phyloP scores from a whole-genome alignment of 345 rosid species.

The Aurinia saxatilis region DNA sequence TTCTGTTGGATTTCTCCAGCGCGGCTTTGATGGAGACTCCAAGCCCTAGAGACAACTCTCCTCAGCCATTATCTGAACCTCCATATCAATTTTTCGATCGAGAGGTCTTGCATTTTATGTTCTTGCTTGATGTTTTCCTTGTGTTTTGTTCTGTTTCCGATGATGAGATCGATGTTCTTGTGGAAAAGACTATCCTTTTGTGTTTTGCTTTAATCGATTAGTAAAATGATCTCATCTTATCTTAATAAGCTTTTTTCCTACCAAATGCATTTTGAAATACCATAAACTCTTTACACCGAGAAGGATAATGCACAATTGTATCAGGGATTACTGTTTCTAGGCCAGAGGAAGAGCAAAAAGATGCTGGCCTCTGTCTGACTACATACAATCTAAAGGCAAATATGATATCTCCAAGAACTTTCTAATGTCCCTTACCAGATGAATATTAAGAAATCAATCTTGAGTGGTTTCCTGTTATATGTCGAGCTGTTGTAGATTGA shows the following conservation, averaged over 20 bases:
- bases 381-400: background rate
- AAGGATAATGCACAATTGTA: background rate
- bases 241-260: background rate
- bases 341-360: constrained; percentile 1
- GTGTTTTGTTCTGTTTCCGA: background rate
- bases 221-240: background rate
- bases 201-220: background rate
- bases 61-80: background rate
- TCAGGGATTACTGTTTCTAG: background rate
- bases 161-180: background rate
- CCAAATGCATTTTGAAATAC: background rate
- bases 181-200: background rate
- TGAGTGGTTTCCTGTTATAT: constrained; percentile 30
- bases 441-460: background rate
- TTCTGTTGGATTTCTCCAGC: constrained; percentile 31
- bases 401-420: background rate
- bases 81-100: background rate
- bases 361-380: background rate
- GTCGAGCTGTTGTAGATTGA: constrained; percentile 60
- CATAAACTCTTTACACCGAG: constrained; percentile 9
- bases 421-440: background rate
- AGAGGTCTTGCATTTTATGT: background rate
- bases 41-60: constrained; percentile 8
- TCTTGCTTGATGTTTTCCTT: background rate
- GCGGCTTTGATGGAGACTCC: constrained; percentile 30